Evolutionary conservation across 1,139 yeast species (phyloP).

Genomic region (Geotrichum candidum): DNA sequence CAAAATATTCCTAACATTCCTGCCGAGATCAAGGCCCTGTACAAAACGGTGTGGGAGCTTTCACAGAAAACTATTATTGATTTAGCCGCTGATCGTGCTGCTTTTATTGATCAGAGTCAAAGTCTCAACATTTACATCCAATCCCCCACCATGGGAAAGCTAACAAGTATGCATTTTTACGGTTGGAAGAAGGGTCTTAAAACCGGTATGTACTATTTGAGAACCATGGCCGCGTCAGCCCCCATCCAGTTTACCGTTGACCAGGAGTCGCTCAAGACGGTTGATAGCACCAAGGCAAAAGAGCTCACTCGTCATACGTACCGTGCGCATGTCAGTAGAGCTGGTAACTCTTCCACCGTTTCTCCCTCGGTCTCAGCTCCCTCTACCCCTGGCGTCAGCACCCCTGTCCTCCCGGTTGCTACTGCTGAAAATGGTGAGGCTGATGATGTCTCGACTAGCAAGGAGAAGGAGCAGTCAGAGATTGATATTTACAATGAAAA

Average conservation of each 20-base stretch:
- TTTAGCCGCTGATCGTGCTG: constrained; percentile 84
- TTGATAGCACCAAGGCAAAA: constrained; percentile 30
- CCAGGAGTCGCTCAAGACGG: constrained; percentile 34
- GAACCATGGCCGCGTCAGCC: constrained; percentile 87
- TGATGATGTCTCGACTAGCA: constrained; percentile 19
- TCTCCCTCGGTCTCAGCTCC: constrained; percentile 14
- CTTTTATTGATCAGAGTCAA: constrained; percentile 83
- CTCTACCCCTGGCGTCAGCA: neutral
- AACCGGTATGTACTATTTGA: constrained; percentile 85
- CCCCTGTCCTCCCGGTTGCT: neutral
- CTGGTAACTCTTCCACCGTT: neutral
- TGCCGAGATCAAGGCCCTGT: constrained; percentile 55
- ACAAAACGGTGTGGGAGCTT: constrained; percentile 87
- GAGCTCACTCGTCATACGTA: constrained; percentile 35
- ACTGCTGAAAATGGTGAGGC: constrained; percentile 17
- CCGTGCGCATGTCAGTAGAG: constrained; percentile 20
- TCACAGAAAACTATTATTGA: constrained; percentile 71
- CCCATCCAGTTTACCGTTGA: constrained; percentile 81
- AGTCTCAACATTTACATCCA: constrained; percentile 66
- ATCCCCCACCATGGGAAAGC: constrained; percentile 84
- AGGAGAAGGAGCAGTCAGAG: constrained; percentile 27
- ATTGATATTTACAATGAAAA: constrained; percentile 82
- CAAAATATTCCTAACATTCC: constrained; percentile 66
- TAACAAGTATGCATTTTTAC: constrained; percentile 90
- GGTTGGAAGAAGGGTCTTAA: constrained; percentile 88